Evolutionary conservation across 495 filamentous ascomycete species (phyloP).

Genomic region (Haplographium delicatum): DNA sequence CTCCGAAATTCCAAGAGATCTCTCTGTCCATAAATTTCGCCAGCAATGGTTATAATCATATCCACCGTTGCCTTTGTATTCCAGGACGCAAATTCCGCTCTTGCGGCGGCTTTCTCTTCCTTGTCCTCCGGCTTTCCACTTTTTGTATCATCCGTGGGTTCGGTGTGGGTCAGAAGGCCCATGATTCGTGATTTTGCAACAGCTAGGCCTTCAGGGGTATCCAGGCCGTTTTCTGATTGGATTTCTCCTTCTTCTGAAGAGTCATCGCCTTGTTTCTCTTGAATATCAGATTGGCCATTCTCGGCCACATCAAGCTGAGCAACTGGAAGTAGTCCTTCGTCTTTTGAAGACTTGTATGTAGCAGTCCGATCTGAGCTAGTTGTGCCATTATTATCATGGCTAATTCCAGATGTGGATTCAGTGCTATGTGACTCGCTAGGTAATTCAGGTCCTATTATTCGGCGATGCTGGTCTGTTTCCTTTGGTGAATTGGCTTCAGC

Average conservation of each 20-base stretch:
- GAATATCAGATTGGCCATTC: conserved; percentile 19
- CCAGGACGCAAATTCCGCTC: conserved; percentile 18
- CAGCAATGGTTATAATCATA: conserved; percentile 87
- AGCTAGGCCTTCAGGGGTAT: conserved; percentile 11
- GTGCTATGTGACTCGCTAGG: too few relatives aligned
- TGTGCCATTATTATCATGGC: too few relatives aligned
- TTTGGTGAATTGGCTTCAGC: too few relatives aligned
- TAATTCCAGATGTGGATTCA: too few relatives aligned
- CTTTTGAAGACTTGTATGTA: too few relatives aligned
- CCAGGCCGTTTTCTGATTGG: not conserved
- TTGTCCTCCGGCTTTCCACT: not conserved
- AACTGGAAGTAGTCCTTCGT: too few relatives aligned
- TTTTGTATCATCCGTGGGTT: conserved; percentile 16
- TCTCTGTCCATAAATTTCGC: conserved; percentile 85
- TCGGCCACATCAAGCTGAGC: not conserved
- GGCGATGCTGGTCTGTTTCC: too few relatives aligned
- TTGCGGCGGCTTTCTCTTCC: conserved; percentile 16
- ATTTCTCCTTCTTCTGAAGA: not conserved
- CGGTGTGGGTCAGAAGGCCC: conserved; percentile 15
- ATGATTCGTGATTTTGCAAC: conserved; percentile 37
- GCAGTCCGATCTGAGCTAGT: too few relatives aligned
- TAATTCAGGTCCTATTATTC: too few relatives aligned
- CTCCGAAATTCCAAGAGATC: conserved; percentile 75
- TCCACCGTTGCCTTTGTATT: conserved; percentile 64
- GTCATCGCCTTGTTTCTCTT: too few relatives aligned